phyloP scores from a whole-genome alignment of 1,284 basidiomycete species.

The Stereum hirsutum region DNA sequence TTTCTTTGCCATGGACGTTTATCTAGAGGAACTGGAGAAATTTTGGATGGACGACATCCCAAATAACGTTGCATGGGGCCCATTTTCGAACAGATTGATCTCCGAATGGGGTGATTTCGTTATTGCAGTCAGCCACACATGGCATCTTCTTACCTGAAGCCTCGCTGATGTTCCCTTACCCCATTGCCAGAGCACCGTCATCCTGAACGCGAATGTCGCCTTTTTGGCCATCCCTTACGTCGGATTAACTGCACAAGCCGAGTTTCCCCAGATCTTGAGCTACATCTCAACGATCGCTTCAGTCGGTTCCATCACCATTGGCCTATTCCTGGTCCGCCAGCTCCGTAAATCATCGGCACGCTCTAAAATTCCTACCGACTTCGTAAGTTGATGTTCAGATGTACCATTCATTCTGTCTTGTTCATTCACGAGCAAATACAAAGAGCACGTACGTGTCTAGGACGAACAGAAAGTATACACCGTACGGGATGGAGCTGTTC shows the following conservation, averaged over 20 bases:
- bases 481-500: slow-evolving; percentile 30
- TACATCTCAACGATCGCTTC: slow-evolving; percentile 36
- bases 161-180: neutral
- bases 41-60: slow-evolving; percentile 34
- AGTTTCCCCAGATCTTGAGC: slow-evolving; percentile 29
- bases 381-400: slow-evolving; percentile 27
- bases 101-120: slow-evolving; percentile 39
- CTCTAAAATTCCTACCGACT: too few relatives aligned
- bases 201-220: slow-evolving; percentile 34
- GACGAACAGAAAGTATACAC: slow-evolving; percentile 11
- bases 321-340: slow-evolving; percentile 33
- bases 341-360: slow-evolving; percentile 28
- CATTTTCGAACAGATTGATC: slow-evolving; percentile 31
- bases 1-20: slow-evolving; percentile 33
- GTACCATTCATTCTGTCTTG: slow-evolving; percentile 7
- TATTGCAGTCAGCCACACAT: neutral
- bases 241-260: slow-evolving; percentile 14
- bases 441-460: slow-evolving; percentile 20
- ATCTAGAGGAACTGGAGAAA: slow-evolving; percentile 28
- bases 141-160: neutral
- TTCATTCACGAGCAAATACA: neutral
- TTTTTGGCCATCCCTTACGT: slow-evolving; percentile 39
- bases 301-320: slow-evolving; percentile 35
- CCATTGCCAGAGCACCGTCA: too few relatives aligned
- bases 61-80: slow-evolving; percentile 26